Evolutionary conservation across 805 yeast genomes (phyloP).

Genomic region (Phaffomyces opuntiae): DNA sequence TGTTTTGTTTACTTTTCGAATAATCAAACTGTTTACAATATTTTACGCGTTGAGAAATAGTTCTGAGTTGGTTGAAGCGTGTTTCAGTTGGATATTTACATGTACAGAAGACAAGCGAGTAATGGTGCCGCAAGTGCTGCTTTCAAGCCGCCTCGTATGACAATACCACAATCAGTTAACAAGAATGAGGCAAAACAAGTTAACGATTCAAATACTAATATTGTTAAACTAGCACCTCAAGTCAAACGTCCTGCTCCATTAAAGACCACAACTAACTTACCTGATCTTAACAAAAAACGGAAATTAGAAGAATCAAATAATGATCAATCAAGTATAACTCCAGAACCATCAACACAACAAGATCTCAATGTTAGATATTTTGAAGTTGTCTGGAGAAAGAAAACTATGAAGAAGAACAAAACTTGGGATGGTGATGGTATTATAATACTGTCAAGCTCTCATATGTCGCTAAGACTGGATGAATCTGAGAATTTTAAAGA

Average conservation of each 20-base stretch:
- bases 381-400: conserved; percentile 43
- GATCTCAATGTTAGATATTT: conserved; percentile 10
- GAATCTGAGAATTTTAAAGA: conserved; percentile 26
- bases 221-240: background rate
- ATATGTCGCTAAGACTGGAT: conserved; percentile 27
- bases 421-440: conserved; percentile 94
- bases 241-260: conserved; percentile 1
- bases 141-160: conserved; percentile 15
- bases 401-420: conserved; percentile 70
- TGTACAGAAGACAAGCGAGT: conserved; percentile 11
- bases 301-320: background rate
- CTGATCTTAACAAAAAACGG: background rate
- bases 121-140: conserved; percentile 5
- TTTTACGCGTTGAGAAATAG: background rate
- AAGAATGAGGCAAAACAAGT: background rate
- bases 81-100: background rate
- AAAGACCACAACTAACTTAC: background rate
- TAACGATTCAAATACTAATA: too few species aligned
- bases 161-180: background rate
- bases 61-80: too few species aligned
- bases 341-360: background rate
- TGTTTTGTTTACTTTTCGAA: background rate
- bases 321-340: too few species aligned
- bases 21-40: background rate
- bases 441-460: conserved; percentile 28